Evolutionary conservation across 371 early-diverging fungal genomes (phyloP), one percentile per base, ranked within the genome.

Genomic region (Mucor indicus): DNA sequence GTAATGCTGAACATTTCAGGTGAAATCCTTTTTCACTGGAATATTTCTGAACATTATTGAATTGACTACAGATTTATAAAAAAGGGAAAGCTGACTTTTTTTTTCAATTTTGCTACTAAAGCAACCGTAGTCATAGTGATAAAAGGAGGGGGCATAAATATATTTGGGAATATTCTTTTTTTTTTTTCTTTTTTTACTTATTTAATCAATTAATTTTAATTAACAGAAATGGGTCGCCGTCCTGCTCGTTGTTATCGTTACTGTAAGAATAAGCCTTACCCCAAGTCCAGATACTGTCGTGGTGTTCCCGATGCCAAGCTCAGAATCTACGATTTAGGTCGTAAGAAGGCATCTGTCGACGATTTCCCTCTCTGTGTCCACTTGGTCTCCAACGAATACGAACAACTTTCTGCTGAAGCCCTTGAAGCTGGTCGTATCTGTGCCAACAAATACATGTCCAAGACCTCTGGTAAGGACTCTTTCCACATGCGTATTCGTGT

Each of bases 211-310:
- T 15, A 11, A 11, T 33, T 15, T 33, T 33, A 15, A 33, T 13
- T 11, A 9, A 33, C 35, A 15, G 15, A 33, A 33, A 50, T 44
- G 50, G 98, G 96, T 94, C 96, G 98, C 57, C 96, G 98, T 93
- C 98, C 98, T 58, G 97, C 98, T 80, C 92, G 96, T 64, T 98
- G 98, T 84, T 98, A 97, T 83, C 87, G 96, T 75, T 99, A 99
- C 85, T 96, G 98, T 80, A 98, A 98, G 84, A 99, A 99, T 92
- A 99, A 99, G 91, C 99, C 99, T 61, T 99, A 99, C 83, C 98
- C 98, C 66, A 99, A 99, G 90, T 96, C 96, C 55, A 91, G 99
- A 63, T 99, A 92, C 92, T 91, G 92, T 83, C 97, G 99, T 86
- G 99, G 98, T 94, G 99, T 99, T 64, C 99, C 99, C 42, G 94